Evolutionary conservation across 768 basidiomycete genomes (phyloP).

Genomic region (Boletellus ananiceps): DNA sequence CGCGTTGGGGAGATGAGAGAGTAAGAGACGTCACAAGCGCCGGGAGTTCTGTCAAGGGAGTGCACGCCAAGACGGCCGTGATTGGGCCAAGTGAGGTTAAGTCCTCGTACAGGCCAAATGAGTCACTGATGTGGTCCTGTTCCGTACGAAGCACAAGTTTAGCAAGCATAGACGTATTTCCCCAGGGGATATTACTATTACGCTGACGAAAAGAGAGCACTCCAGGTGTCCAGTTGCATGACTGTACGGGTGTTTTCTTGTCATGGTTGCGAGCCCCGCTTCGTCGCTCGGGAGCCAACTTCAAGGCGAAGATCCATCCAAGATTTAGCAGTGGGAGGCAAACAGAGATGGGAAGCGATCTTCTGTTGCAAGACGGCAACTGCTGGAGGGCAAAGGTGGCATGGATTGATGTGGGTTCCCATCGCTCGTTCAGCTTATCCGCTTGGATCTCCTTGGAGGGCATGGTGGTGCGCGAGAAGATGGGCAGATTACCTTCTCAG

Average conservation of each 20-base stretch:
- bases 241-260: too few species aligned
- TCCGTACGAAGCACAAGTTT: conserved; percentile 2
- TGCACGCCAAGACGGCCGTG: neutral
- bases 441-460: neutral
- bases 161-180: conserved; percentile 10
- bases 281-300: conserved; percentile 4
- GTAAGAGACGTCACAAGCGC: neutral
- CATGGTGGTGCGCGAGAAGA: neutral
- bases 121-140: neutral
- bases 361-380: neutral
- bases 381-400: neutral
- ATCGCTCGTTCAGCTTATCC: conserved; percentile 10
- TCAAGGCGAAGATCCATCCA: conserved; percentile 17
- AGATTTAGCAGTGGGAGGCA: conserved; percentile 7
- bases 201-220: conserved; percentile 9
- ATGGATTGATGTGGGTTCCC: conserved; percentile 13
- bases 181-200: conserved; percentile 5
- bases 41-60: neutral
- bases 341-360: neutral
- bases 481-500: neutral
- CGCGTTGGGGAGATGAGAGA: neutral
- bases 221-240: neutral
- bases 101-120: neutral
- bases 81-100: conserved; percentile 2
- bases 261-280: neutral